Evolutionary conservation across 108 stramenopile genomes (phyloP), one percentile per base, ranked within the genome.

Genomic region (Skeletonema costatum): DNA sequence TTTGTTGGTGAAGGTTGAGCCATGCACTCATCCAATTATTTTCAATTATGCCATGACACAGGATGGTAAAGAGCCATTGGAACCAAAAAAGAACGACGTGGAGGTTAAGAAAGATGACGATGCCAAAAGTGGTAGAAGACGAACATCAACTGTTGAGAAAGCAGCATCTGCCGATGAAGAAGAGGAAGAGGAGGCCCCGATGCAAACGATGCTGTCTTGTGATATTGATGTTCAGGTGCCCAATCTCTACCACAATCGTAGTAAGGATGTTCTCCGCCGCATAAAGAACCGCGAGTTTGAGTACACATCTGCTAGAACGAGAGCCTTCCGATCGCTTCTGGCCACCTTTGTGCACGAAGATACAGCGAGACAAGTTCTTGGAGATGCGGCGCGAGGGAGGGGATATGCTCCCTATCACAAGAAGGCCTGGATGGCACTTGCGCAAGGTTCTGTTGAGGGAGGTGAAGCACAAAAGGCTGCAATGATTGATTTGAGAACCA

Each of bases 231-330:
- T 90, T 21, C 58, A 77, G 35, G 69, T 95, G 39, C 90, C 92
- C 25, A 75, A 71, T 60, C 73, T 95, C n/a, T 90, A 88, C 69
- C 89, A 85, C 42, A 78, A 79, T 46, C 87, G 89, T 13, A 75
- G 80, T 25, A 88, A 92, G 9, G 92, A 95, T 31, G 62, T 93
- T 7, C 70, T 93, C 32, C 90, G 89, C n/a, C 78, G 90, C 14
- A 86, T 89, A 51, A 93, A 95, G 63, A 74, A 82, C 30, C 87
- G 94, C 17, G 92, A 95, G 72, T 87, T 89, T 64, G 94, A 95
- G 56, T 95, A 93, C 65, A 89, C 90, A 11, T 83, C 81, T 33
- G 82, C 71, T 30, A 88, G 94, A 6, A 89, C 81, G 71, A 92
- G 90, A 68, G 94, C 92, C 21, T 81, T 89, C 21, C 84, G 87